Evolutionary conservation across 345 rosid species (phyloP).

Genomic region (Rhodamnia rubescens): DNA sequence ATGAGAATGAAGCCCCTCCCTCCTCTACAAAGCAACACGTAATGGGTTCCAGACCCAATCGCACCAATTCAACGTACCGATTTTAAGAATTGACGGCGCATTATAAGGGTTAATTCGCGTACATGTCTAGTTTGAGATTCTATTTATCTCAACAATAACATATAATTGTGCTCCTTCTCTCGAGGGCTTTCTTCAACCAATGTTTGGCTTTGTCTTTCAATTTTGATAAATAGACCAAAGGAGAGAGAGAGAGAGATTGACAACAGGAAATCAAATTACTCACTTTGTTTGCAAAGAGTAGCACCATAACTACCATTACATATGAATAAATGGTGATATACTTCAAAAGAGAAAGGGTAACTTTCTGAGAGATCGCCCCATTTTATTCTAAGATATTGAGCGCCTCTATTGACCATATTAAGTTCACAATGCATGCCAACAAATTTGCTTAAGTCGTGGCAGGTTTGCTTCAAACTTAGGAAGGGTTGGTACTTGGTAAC

Average conservation of each 20-base stretch:
- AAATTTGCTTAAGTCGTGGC: background rate
- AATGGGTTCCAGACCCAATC: accelerated
- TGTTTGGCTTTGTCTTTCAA: too few relatives aligned
- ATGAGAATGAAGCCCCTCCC: background rate
- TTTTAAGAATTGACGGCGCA: accelerated
- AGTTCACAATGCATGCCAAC: background rate
- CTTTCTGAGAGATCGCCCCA: background rate
- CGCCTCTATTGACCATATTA: background rate
- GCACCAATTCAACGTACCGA: background rate
- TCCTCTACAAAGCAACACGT: background rate
- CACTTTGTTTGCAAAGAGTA: background rate
- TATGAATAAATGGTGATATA: background rate
- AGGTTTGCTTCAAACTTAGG: background rate
- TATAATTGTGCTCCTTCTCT: too few relatives aligned
- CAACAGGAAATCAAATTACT: background rate
- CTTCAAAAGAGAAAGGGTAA: background rate
- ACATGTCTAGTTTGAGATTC: accelerated
- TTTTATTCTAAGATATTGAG: background rate
- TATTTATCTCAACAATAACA: too few relatives aligned
- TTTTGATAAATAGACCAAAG: too few relatives aligned
- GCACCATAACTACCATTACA: background rate
- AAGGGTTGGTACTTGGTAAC: background rate
- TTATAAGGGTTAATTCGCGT: background rate
- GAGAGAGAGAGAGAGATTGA: too few relatives aligned
- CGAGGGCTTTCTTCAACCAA: too few relatives aligned